These are phyloP conservation scores for Dendryphion nanum DNA, from an alignment of 2,329 filamentous ascomycete genomes.

Conservation along the genomic window DNA sequence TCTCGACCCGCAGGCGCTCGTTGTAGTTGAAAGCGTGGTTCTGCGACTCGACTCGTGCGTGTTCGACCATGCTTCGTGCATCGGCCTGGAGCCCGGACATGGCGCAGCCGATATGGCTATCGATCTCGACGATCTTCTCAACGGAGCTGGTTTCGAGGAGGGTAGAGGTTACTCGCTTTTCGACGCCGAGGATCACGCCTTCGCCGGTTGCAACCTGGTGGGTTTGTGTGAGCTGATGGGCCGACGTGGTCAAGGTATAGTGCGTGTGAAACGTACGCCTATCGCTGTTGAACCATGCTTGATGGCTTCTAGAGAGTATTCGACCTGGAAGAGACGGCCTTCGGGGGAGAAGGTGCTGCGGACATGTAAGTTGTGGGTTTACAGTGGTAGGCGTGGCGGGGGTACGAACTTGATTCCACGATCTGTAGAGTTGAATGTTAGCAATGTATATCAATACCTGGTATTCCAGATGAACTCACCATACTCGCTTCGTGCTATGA, in stretches of 20 bases:
- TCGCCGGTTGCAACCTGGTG: constrained; percentile 81
- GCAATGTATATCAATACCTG: constrained; percentile 8
- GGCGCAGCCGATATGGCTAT: constrained; percentile 97
- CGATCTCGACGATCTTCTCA: constrained; percentile 99
- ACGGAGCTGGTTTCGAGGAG: constrained; percentile 97
- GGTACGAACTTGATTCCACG: constrained; percentile 88
- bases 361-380: constrained; percentile 20
- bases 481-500: constrained; percentile 99
- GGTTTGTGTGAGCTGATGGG: too few species aligned
- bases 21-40: constrained; percentile 98
- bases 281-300: constrained; percentile 98
- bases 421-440: constrained; percentile 59
- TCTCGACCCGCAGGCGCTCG: constrained; percentile 91
- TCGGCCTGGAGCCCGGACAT: constrained; percentile 98
- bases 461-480: constrained; percentile 58
- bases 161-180: constrained; percentile 97
- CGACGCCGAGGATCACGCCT: constrained; percentile 93
- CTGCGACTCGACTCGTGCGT: constrained; percentile 96
- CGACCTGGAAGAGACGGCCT: constrained; percentile 99
- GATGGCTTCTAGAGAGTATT: constrained; percentile 99
- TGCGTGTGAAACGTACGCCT: constrained; percentile 60
- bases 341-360: constrained; percentile 96
- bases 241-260: constrained; percentile 1
- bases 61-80: constrained; percentile 95
- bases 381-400: constrained; percentile 11